Evolutionary conservation across 2,329 filamentous ascomycete genomes (phyloP), one percentile per base, ranked within the genome.

Genomic region (Ophiostoma australiae): DNA sequence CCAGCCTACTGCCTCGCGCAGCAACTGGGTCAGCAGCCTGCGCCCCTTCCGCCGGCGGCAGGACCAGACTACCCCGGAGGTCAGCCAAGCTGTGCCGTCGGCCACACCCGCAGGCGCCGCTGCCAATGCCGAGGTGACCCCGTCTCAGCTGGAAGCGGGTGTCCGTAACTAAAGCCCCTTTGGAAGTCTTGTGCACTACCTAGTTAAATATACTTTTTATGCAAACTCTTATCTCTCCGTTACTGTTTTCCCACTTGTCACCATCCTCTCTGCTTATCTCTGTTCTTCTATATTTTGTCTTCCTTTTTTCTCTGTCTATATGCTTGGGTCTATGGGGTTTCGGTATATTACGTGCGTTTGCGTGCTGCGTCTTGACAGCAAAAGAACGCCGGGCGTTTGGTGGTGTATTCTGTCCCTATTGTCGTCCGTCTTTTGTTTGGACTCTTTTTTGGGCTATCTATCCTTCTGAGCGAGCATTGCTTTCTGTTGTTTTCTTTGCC

Each of bases 121-220:
- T 15, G 58, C 58, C 58, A 63, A 63, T 63, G 27, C 8, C 15
- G 70, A 74, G 20, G 74, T 78, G 8, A 77, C 78, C 1, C 77
- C 77, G 2, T 78, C 77, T 2, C 76, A 79, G 65, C 77, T 80
- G 20, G 78, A 81, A 70, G 79, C 79, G n/a, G 79, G 79, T n/a
- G 72, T 75, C 6, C 75, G 76, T 33, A 72, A 13, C 4, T 68
- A 41, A 17, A 17, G 11, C 58, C 20, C n/a, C 23, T 8, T 8
- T 58, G n/a, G 23, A 17, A 17, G 27, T 33, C 58, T 33, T 61
- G 52, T 23, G 20, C 52, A 55, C n/a, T 55, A 55, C 23, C 3
- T 63, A 63, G 58, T 13, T 33, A 27, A 63, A 63, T 63, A 63
- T 17, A 63, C 23, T 31, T 33, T 17, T 31, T 23, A 23, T 23